phyloP scores from a whole-genome alignment of 179 eudicot species.

The Heliamphora pulchella region DNA sequence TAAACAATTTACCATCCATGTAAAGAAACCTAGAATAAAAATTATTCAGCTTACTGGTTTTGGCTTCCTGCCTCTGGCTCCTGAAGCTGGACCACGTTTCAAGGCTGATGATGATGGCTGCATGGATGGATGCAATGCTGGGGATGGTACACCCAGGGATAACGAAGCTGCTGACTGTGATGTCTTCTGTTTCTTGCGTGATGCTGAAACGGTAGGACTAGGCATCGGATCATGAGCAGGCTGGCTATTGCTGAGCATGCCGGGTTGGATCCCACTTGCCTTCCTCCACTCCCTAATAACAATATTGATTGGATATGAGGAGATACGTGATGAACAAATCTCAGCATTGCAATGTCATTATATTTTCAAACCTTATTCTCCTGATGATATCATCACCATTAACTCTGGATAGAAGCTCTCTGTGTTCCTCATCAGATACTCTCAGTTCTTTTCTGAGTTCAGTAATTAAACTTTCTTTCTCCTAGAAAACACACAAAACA shows the following conservation, averaged over 20 bases:
- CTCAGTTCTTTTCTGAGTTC: constrained; percentile 83
- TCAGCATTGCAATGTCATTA: neutral
- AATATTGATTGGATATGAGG: constrained; percentile 7
- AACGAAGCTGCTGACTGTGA: constrained; percentile 49
- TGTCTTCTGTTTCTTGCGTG: constrained; percentile 58
- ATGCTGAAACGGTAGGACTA: constrained; percentile 61
- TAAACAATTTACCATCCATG: neutral
- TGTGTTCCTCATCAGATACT: constrained; percentile 74
- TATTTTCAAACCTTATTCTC: constrained; percentile 49
- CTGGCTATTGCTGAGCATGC: constrained; percentile 36
- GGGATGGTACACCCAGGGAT: constrained; percentile 52
- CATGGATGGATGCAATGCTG: constrained; percentile 39
- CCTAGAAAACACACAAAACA: constrained; percentile 40
- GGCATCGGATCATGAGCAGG: constrained; percentile 40
- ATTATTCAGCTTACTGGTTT: constrained; percentile 46
- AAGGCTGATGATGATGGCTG: constrained; percentile 49
- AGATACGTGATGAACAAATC: neutral
- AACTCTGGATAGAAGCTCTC: constrained; percentile 59
- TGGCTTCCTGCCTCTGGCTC: constrained; percentile 46
- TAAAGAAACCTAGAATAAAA: neutral
- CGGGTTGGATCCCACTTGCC: constrained; percentile 48
- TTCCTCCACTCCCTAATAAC: constrained; percentile 65
- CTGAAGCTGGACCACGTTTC: constrained; percentile 47
- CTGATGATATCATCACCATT: constrained; percentile 52
- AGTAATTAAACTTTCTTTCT: constrained; percentile 80